Evolutionary conservation across 176 grass and related monocot species (phyloP).

Genomic region (Musa beccarii): DNA sequence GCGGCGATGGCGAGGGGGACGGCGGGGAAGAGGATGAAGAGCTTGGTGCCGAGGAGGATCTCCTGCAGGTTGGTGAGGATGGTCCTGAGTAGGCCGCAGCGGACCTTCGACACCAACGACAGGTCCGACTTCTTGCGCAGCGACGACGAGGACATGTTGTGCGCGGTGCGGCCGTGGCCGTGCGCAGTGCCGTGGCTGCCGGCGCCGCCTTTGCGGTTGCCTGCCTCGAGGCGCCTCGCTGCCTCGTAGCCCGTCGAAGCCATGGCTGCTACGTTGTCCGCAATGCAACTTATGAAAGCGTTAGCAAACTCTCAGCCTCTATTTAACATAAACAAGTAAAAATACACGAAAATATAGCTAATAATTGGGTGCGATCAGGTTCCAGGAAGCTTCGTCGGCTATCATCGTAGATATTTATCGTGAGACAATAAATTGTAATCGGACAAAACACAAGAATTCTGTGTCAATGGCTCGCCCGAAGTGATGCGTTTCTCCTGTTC

Average conservation of each 20-base stretch:
- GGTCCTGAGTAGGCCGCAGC: constrained; percentile 26
- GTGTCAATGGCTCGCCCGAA: no score
- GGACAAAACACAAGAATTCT: no score
- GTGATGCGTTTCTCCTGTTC: no score
- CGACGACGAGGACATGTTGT: constrained; percentile 63
- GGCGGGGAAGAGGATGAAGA: constrained; percentile 64
- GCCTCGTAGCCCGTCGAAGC: neutral
- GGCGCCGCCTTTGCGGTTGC: neutral
- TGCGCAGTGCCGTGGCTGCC: neutral
- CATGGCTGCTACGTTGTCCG: neutral
- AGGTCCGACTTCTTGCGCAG: constrained; percentile 74
- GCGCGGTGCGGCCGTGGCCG: constrained; percentile 57
- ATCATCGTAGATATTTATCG: no score
- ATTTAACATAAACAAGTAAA: no score
- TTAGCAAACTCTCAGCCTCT: no score
- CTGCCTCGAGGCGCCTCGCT: constrained; percentile 7
- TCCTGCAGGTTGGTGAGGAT: constrained; percentile 71
- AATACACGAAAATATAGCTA: no score
- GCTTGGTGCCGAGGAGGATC: constrained; percentile 86
- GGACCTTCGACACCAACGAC: constrained; percentile 40
- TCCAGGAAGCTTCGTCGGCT: no score
- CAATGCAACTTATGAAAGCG: no score
- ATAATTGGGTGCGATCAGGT: no score
- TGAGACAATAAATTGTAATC: no score
- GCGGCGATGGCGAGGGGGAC: constrained; percentile 62